phyloP scores from a whole-genome alignment of 202 grass and related monocot species.

The Alloteropsis angusta region DNA sequence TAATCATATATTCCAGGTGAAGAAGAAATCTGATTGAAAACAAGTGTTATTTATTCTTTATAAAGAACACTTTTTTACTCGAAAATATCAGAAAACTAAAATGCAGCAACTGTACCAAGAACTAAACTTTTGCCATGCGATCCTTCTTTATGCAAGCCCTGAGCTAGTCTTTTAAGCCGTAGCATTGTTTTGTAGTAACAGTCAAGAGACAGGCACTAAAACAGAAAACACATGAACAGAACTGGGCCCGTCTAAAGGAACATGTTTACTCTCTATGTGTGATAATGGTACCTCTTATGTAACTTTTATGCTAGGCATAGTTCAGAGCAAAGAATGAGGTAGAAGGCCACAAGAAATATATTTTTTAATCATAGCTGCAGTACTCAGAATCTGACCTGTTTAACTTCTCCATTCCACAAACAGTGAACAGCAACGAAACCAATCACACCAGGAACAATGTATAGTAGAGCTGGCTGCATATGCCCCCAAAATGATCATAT shows the following conservation, averaged over 20 bases:
- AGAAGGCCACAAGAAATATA: background rate
- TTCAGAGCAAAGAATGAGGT: background rate
- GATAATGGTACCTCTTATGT: background rate
- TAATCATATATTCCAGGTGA: background rate
- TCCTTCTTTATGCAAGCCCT: no score
- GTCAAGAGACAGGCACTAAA: background rate
- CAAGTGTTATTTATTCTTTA: background rate
- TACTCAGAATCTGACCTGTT: conserved; percentile 31
- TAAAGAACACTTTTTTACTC: background rate
- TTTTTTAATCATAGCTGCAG: background rate
- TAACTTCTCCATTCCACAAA: conserved; percentile 73
- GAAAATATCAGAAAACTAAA: background rate
- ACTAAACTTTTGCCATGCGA: background rate
- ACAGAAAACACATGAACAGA: background rate
- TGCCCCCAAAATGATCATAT: background rate
- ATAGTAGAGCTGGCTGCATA: conserved; percentile 75
- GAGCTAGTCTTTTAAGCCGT: no score
- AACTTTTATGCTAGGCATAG: background rate
- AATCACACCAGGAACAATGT: conserved; percentile 83
- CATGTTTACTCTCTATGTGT: background rate
- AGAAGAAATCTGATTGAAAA: background rate
- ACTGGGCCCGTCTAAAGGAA: background rate
- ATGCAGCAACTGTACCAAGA: background rate
- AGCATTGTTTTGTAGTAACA: background rate
- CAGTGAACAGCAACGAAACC: conserved; percentile 66